These are phyloP conservation scores for Solanum pinnatisectum DNA, from an alignment of 257 asterid species.

Conservation along the genomic window DNA sequence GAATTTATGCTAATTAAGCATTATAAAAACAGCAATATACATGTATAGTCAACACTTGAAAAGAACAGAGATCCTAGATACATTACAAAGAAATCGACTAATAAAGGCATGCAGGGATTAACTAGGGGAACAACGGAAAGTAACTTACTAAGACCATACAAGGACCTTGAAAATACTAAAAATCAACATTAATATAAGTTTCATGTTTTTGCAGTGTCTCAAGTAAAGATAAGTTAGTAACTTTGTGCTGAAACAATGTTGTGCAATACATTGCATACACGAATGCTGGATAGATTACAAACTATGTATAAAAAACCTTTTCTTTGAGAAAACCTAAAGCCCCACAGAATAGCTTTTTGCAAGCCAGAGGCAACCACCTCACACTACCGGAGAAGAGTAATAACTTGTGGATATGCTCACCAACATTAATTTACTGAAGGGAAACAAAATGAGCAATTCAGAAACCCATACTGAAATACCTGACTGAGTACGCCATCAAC, in stretches of 20 bases:
- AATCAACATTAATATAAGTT: neutral
- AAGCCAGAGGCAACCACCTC: neutral
- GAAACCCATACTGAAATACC: constrained; percentile 29
- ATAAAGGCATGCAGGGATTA: neutral
- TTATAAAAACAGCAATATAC: neutral
- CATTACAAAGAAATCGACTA: neutral
- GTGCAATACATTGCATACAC: neutral
- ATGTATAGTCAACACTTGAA: neutral
- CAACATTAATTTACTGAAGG: neutral
- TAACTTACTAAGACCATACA: neutral
- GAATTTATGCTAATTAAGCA: neutral
- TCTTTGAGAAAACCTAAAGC: neutral
- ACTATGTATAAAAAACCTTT: neutral
- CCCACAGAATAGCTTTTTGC: neutral
- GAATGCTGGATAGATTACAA: neutral
- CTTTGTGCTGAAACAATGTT: neutral
- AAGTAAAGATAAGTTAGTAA: neutral
- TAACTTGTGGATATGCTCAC: neutral
- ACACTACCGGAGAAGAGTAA: neutral
- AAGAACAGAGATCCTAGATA: neutral
- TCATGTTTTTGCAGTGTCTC: neutral
- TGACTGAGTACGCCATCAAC: constrained; percentile 63
- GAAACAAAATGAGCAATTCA: neutral
- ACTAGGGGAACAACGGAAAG: neutral
- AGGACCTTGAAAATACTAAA: neutral